A percentile compares a stretch with the other conserved stretches of the same genome.
Evolutionary conservation across 208 protist species (phyloP).

Genomic region (Wallacemonas sp.): DNA sequence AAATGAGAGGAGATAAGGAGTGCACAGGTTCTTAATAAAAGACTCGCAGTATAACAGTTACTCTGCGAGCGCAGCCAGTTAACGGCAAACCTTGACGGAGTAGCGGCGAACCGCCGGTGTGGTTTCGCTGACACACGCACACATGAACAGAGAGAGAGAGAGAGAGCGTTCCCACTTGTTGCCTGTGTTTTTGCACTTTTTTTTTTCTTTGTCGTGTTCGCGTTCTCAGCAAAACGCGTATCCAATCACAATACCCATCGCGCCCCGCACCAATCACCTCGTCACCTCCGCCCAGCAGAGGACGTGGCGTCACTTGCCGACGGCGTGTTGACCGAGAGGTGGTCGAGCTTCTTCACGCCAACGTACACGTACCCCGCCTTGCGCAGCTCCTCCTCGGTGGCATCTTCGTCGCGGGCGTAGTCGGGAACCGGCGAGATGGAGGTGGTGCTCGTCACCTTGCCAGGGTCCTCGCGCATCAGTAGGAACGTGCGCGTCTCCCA

Average conservation of each 20-base stretch:
- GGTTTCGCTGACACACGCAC: too few relatives aligned
- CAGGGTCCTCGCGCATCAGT: slow-evolving; percentile 51
- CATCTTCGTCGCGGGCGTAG: slow-evolving; percentile 76
- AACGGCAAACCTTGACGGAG: too few relatives aligned
- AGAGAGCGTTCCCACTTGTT: too few relatives aligned
- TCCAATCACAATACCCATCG: background rate
- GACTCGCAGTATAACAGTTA: too few relatives aligned
- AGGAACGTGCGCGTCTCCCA: slow-evolving; percentile 67
- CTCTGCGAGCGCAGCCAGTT: too few relatives aligned
- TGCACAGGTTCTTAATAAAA: too few relatives aligned
- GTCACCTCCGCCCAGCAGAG: background rate
- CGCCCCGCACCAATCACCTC: background rate
- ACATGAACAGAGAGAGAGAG: too few relatives aligned
- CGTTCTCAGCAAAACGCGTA: background rate
- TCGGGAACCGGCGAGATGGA: slow-evolving; percentile 69
- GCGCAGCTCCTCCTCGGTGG: slow-evolving; percentile 80
- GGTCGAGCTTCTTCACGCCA: slow-evolving; percentile 80
- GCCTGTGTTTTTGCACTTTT: too few relatives aligned
- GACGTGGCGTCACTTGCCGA: background rate
- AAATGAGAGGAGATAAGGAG: background rate
- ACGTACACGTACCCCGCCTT: slow-evolving; percentile 80
- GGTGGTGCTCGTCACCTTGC: slow-evolving; percentile 64
- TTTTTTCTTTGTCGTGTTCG: background rate
- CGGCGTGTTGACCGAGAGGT: slow-evolving; percentile 38
- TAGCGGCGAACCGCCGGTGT: too few relatives aligned